Evolutionary conservation across 176 grass and related monocot genomes (phyloP).

Genomic region (Musa schizocarpa): DNA sequence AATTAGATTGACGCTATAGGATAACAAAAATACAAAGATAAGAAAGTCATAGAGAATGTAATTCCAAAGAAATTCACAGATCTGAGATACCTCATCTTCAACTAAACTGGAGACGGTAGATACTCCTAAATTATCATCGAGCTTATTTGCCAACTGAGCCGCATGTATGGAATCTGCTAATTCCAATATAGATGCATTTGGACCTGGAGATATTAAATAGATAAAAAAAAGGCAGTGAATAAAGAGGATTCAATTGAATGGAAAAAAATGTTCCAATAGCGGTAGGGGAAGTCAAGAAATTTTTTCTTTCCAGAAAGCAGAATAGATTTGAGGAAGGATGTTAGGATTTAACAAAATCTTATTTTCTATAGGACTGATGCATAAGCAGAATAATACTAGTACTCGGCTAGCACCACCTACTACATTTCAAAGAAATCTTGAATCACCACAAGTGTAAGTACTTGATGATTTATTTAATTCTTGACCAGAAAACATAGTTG

Average conservation of each 20-base stretch:
- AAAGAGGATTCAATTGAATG: conserved; percentile 1
- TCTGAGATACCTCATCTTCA: conserved; percentile 35
- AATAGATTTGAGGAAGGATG: too few species aligned
- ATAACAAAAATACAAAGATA: background rate
- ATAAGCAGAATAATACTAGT: too few species aligned
- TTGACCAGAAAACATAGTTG: too few species aligned
- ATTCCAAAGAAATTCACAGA: background rate
- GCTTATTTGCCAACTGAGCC: conserved; percentile 36
- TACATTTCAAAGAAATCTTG: too few species aligned
- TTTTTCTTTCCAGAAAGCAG: too few species aligned
- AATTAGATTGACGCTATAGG: background rate
- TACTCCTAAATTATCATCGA: conserved; percentile 7
- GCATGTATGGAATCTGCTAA: conserved; percentile 65
- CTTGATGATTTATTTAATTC: too few species aligned
- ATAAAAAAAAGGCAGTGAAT: conserved; percentile 15
- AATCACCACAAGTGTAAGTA: too few species aligned
- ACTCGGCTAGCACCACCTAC: too few species aligned
- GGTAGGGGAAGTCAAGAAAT: too few species aligned
- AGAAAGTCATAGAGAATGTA: too few species aligned
- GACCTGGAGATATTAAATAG: conserved; percentile 32
- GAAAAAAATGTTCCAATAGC: background rate
- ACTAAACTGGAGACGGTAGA: background rate
- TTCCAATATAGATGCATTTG: conserved; percentile 42
- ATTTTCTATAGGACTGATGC: too few species aligned
- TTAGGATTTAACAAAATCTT: too few species aligned